Base-by-base conservation (phyloP, 495 filamentous ascomycete species). In the Cercophora sp. region DNA sequence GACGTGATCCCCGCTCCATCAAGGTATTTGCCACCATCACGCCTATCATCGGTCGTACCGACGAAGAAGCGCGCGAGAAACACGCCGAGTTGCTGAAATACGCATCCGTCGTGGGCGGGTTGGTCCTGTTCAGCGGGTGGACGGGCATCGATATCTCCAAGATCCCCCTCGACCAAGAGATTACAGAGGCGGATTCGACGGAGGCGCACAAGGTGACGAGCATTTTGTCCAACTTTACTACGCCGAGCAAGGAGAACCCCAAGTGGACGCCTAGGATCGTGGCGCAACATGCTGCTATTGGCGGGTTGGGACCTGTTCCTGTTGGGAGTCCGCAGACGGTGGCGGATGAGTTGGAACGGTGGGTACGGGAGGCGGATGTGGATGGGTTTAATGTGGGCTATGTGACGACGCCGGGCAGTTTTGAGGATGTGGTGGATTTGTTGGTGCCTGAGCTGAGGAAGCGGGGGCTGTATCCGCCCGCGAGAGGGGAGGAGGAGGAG, bases 1-100 rank as follows among this genome's bases (percentile, higher is more conserved):
- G 81, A 4, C 70, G 81, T 13, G 78, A 83, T 44, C 79, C 80
- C 3, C 61, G 66, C 6, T 74, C 72, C 0, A 69, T 86, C 58
- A 85, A 86, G 54, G 71, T 85, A 65, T 82, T 85, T 48, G 73
- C 72, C 4, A 80, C 75, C 0, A 76, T 84, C 50, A 81, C 78
- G 1, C 78, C 79, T 1, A 78, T 86, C 19, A 46, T 85, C 13
- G 81, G 74, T 3, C 57, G 63, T 8, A 84, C 79, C 0, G 77
- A 84, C 36, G 79, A 81, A 54, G 81, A 81, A 41, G 81, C 81
- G 0, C 57, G 61, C 39, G 72, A 54, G 1, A 85, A 85, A 53
- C 73, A 77, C 47, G 70, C 70, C 8, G 77, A 80, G 44, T 52
- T 76, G 20, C 68, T 73, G 48, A 74, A 74, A 29, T 75, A 82